Conservation (phyloP, 225 moss, liverwort and hornwort genomes). For the Neckera pumila region DNA sequence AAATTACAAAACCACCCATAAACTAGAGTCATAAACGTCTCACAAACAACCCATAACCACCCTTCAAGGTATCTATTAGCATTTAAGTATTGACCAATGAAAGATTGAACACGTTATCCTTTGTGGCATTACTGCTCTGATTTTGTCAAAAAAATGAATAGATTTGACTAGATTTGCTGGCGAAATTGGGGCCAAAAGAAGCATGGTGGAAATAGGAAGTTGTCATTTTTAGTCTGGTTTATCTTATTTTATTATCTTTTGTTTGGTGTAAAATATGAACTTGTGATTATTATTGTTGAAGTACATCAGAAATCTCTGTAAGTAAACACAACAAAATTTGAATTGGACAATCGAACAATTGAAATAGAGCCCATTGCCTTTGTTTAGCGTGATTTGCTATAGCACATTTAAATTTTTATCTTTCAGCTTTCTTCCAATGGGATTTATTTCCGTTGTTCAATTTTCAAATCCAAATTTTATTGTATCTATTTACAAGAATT, state of each 20-base stretch:
- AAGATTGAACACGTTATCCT: no score
- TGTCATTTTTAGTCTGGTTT: no score
- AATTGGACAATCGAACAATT: background rate
- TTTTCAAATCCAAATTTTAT: background rate
- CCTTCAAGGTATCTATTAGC: no score
- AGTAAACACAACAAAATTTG: background rate
- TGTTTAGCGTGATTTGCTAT: background rate
- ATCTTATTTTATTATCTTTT: background rate
- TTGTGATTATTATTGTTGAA: accelerated
- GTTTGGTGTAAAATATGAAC: background rate
- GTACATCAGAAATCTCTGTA: background rate
- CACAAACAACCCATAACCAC: no score
- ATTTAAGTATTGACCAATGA: no score
- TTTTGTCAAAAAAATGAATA: no score
- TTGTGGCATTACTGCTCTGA: no score
- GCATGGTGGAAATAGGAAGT: no score
- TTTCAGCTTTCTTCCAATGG: accelerated
- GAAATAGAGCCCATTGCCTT: background rate
- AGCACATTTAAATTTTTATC: background rate
- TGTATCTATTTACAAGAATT: accelerated
- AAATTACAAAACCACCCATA: no score
- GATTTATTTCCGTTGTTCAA: background rate
- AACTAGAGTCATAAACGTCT: no score
- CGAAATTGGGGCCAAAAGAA: no score
- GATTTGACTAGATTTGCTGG: no score